Evolutionary conservation across 2,329 filamentous ascomycete species (phyloP).

Genomic region (Monilinia fructigena): DNA sequence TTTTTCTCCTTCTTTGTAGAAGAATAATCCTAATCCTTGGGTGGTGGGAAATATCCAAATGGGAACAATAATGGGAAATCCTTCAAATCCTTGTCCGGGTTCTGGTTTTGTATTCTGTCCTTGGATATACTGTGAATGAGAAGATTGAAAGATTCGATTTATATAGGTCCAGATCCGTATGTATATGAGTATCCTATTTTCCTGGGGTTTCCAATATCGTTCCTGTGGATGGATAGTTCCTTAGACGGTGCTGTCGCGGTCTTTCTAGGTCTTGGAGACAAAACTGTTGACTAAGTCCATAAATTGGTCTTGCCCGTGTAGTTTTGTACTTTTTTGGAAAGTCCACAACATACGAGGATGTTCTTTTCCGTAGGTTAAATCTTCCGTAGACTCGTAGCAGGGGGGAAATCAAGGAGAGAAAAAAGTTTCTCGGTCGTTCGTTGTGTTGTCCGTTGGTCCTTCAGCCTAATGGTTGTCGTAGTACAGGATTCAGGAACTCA

Average conservation of each 20-base stretch:
- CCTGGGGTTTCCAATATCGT: slow-evolving; percentile 6
- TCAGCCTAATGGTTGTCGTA: slow-evolving; percentile 18
- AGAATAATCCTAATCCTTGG: slow-evolving; percentile 10
- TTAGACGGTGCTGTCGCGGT: slow-evolving; percentile 4
- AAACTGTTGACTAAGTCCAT: slow-evolving; percentile 16
- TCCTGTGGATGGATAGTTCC: background rate
- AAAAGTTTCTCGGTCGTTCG: slow-evolving; percentile 11
- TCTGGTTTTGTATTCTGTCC: slow-evolving; percentile 10
- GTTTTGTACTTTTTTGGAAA: slow-evolving; percentile 19
- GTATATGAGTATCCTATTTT: background rate
- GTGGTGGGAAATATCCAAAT: slow-evolving; percentile 7
- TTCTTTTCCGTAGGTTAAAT: slow-evolving; percentile 12
- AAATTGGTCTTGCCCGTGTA: slow-evolving; percentile 12
- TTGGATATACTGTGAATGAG: background rate
- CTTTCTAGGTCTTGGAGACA: slow-evolving; percentile 4
- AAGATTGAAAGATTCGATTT: background rate
- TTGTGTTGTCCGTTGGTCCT: slow-evolving; percentile 7
- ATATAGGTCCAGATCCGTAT: slow-evolving; percentile 4
- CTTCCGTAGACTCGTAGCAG: slow-evolving; percentile 4
- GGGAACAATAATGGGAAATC: slow-evolving; percentile 3
- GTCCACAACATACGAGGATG: slow-evolving; percentile 17
- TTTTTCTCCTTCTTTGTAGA: background rate
- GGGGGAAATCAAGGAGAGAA: slow-evolving; percentile 1
- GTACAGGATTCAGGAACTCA: slow-evolving; percentile 11
- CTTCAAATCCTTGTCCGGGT: slow-evolving; percentile 14